Percentiles rank a stretch among this genome's conserved stretches.
These are phyloP conservation scores for Hypoxylon sp. DNA, from an alignment of 2,329 filamentous ascomycete species.

Conservation along the genomic window DNA sequence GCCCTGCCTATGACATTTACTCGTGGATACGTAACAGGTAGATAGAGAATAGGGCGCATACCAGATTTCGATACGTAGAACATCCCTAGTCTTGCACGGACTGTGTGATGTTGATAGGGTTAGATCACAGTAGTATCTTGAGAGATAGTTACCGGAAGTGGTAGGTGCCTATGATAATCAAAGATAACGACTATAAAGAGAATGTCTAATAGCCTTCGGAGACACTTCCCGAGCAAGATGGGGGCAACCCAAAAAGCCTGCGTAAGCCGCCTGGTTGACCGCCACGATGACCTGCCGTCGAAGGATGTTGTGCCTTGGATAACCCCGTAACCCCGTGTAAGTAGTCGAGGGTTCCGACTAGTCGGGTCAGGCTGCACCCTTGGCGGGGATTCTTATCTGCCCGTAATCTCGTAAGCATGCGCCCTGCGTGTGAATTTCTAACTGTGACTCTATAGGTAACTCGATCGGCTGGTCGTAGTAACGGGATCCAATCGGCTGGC, in stretches of 20 bases:
- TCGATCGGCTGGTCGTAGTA: constrained; percentile 8
- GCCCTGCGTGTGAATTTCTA: constrained; percentile 34
- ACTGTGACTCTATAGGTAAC: constrained; percentile 6
- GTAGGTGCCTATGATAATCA: constrained; percentile 36
- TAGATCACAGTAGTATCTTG: constrained; percentile 34
- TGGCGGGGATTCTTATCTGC: constrained; percentile 33
- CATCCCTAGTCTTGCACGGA: constrained; percentile 28
- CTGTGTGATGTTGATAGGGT: constrained; percentile 18
- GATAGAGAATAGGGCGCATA: constrained; percentile 30
- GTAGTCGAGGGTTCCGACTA: constrained; percentile 13
- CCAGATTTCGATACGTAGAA: constrained; percentile 18
- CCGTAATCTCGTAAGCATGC: constrained; percentile 25
- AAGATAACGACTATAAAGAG: constrained; percentile 36
- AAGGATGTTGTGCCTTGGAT: constrained; percentile 5
- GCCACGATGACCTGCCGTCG: constrained; percentile 8
- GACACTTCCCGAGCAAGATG: constrained; percentile 8
- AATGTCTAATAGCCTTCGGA: constrained; percentile 15
- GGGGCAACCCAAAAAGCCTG: background rate
- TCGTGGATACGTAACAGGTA: background rate
- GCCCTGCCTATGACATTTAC: constrained; percentile 15
- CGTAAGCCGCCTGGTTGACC: constrained; percentile 21
- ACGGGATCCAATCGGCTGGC: constrained; percentile 32
- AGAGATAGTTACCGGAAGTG: constrained; percentile 32
- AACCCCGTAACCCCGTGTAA: constrained; percentile 9
- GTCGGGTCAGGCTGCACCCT: constrained; percentile 31